A percentile compares a stretch with the other conserved stretches of the same genome.
phyloP scores from a whole-genome alignment of 176 grass and related monocot genomes.

The Cenchrus fungigraminus region DNA sequence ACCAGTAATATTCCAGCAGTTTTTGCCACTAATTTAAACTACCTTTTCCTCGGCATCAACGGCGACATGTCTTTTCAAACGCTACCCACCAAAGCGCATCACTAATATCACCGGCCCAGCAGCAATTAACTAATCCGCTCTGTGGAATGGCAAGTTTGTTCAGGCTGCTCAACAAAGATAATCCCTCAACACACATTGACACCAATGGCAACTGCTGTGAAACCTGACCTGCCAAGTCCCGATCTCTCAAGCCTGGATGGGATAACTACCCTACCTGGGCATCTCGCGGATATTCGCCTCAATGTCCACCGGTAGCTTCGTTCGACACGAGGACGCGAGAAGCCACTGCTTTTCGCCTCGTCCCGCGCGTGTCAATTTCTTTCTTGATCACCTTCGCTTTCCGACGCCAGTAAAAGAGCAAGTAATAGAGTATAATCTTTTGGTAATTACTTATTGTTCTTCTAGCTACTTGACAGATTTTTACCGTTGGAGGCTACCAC shows the following conservation, averaged over 20 bases:
- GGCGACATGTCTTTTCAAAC: slow-evolving; percentile 24
- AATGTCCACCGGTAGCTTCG: slow-evolving; percentile 39
- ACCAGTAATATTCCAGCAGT: background rate
- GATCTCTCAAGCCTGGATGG: background rate
- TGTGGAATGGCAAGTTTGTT: background rate
- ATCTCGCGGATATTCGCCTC: slow-evolving; percentile 38
- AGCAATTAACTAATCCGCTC: slow-evolving; percentile 7
- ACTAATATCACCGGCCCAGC: background rate
- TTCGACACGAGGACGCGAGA: background rate
- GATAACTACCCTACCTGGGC: background rate
- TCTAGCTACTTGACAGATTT: background rate
- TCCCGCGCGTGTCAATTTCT: background rate
- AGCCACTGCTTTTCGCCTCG: slow-evolving; percentile 35
- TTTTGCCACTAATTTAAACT: background rate
- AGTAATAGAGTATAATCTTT: background rate
- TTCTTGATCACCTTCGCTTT: background rate
- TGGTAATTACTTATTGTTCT: too few species aligned
- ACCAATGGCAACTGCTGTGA: background rate
- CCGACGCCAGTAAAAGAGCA: background rate
- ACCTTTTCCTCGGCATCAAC: slow-evolving; percentile 31
- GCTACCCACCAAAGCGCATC: slow-evolving; percentile 14
- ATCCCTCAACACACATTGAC: background rate
- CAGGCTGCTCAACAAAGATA: slow-evolving; percentile 12
- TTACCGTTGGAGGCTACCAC: background rate
- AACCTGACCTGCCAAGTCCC: background rate